Conservation (phyloP, 1,284 basidiomycete genomes). For the Moesziomyces aphidis region DNA sequence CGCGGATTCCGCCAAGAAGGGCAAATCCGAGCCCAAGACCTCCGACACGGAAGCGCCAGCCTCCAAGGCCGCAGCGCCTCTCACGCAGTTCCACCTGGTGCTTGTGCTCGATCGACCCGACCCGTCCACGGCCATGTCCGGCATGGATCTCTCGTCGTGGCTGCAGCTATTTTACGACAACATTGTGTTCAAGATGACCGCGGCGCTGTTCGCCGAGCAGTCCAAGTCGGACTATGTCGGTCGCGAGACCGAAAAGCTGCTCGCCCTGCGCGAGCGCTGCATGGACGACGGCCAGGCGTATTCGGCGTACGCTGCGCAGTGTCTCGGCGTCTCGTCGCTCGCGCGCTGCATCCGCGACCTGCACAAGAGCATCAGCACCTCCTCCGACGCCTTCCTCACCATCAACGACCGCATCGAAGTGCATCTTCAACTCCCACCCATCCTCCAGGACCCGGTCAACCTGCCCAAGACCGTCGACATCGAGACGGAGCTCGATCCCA, state of each 20-base stretch:
- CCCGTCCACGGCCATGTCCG: slow-evolving; percentile 44
- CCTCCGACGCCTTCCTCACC: slow-evolving; percentile 54
- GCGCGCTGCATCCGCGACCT: slow-evolving; percentile 54
- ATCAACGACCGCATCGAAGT: slow-evolving; percentile 62
- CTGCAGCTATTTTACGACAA: slow-evolving; percentile 64
- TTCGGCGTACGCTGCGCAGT: slow-evolving; percentile 45
- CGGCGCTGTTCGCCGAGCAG: slow-evolving; percentile 64
- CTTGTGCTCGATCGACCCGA: slow-evolving; percentile 64
- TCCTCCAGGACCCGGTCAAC: slow-evolving; percentile 52
- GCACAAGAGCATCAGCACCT: slow-evolving; percentile 54
- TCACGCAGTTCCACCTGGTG: slow-evolving; percentile 64
- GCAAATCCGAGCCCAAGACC: not conserved
- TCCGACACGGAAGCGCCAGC: slow-evolving; percentile 6
- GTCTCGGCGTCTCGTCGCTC: slow-evolving; percentile 56
- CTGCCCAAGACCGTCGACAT: slow-evolving; percentile 52
- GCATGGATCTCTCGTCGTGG: slow-evolving; percentile 55
- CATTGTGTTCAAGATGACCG: slow-evolving; percentile 66
- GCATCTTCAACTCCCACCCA: slow-evolving; percentile 62
- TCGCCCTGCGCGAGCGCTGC: slow-evolving; percentile 54
- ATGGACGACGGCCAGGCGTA: slow-evolving; percentile 56
- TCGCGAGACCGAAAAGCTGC: slow-evolving; percentile 50
- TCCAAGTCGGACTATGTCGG: slow-evolving; percentile 49
- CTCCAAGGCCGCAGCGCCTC: slow-evolving; percentile 13
- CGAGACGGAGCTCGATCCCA: slow-evolving; percentile 58
- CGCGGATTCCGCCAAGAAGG: not conserved